Evolutionary conservation across 2,329 filamentous ascomycete species (phyloP).

Genomic region (Fusarium guadeloupense): DNA sequence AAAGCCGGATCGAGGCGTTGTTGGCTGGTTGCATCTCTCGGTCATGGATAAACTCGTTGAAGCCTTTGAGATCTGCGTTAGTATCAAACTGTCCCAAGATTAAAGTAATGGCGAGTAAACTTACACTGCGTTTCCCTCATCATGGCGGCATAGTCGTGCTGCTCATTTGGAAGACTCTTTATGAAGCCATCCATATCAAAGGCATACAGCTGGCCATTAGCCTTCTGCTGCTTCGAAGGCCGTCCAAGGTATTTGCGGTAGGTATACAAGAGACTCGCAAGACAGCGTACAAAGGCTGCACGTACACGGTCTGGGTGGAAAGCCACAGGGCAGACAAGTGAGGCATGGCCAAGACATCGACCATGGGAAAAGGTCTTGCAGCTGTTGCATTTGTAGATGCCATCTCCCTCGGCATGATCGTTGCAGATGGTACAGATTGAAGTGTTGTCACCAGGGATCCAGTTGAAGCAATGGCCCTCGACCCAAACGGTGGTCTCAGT

Average conservation of each 20-base stretch:
- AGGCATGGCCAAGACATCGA: slow-evolving; percentile 69
- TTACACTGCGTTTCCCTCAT: slow-evolving; percentile 73
- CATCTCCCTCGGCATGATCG: slow-evolving; percentile 75
- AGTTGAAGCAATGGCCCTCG: slow-evolving; percentile 83
- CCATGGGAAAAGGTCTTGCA: slow-evolving; percentile 68
- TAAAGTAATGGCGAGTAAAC: slow-evolving; percentile 24
- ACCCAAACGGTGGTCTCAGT: slow-evolving; percentile 85
- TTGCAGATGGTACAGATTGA: slow-evolving; percentile 78
- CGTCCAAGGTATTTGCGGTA: slow-evolving; percentile 71
- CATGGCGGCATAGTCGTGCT: slow-evolving; percentile 71
- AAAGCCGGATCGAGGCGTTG: slow-evolving; percentile 75
- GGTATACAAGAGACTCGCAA: slow-evolving; percentile 72
- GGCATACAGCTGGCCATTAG: slow-evolving; percentile 66
- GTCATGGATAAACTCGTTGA: slow-evolving; percentile 87
- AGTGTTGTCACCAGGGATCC: slow-evolving; percentile 65
- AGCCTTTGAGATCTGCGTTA: slow-evolving; percentile 49
- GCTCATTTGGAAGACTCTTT: slow-evolving; percentile 70
- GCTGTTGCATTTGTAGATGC: slow-evolving; percentile 76
- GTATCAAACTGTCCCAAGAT: neutral
- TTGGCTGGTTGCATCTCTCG: slow-evolving; percentile 72
- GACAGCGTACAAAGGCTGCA: slow-evolving; percentile 71
- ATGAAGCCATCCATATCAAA: slow-evolving; percentile 74
- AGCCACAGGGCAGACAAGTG: slow-evolving; percentile 69
- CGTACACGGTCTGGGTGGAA: slow-evolving; percentile 70
- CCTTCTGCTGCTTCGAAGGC: slow-evolving; percentile 68